Base-by-base conservation (phyloP, 2,329 filamentous ascomycete species). In the Botrytis tulipae region DNA sequence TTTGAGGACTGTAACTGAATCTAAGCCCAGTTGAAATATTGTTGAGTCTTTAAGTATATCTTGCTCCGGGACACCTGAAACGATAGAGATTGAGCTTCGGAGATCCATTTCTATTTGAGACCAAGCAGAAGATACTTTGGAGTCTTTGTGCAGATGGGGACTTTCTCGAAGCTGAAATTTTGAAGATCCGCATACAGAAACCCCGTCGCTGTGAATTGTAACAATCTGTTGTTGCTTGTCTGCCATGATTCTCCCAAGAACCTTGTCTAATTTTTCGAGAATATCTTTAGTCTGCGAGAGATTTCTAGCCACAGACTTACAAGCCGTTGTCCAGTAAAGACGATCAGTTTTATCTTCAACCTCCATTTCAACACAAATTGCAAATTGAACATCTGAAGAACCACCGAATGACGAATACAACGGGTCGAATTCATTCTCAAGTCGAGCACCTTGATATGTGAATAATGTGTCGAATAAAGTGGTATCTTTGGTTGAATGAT, bases 1-100 rank as follows among this genome's bases (percentile, higher is more conserved):
- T 79, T 96, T 97, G 83, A 98, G 96, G 1, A 94, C 92, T 76
- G 91, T 95, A 81, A 98, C 97, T 0, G 95, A 98, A 80, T 98
- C 95, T 1, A 98, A 88, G 0, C 95, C 95, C 2, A 98, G 86
- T 76, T 96, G 91, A 81, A 96, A 97, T 20, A 97, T 87, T 0
- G 87, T 93, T 69, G 90, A 87, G 0, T 85, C 84, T 72, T 85
- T 86, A 4, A 83, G 82, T 70, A 97, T 92, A 2, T 88, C 84
- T 0, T 84, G 79, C 29, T 85, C 82, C 0, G 90, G 84, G 0
- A 92, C 82, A 25, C 87, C 88, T 0, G 94, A 92, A 0, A 95
- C 85, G 44, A 85, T 80, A 0, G 86, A 83, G 22, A 92, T 81
- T 0, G 87, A 83, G 1, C 83, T 79, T 3, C 88, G 82, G 32